These are phyloP conservation scores for Boletus rubescentipes DNA, from an alignment of 768 basidiomycete genomes.

Conservation along the genomic window DNA sequence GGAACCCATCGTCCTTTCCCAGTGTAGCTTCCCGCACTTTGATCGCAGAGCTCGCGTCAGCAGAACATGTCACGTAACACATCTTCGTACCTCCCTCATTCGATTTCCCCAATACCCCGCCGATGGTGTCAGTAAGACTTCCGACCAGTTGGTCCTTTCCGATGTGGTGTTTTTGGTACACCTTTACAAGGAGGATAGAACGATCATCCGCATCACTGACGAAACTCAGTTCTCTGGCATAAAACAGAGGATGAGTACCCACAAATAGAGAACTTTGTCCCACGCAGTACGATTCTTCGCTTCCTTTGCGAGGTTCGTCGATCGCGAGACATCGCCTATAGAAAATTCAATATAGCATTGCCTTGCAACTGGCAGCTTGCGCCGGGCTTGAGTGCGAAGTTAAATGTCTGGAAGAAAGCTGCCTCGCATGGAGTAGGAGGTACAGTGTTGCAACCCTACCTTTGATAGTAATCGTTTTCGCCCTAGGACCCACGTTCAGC, in stretches of 20 bases:
- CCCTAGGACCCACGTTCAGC: not conserved
- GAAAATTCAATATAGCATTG: not conserved
- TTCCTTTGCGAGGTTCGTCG: not conserved
- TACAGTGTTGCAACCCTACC: not conserved
- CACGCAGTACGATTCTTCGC: not conserved
- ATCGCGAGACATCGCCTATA: not conserved
- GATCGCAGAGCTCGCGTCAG: not conserved
- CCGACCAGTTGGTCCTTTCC: not conserved
- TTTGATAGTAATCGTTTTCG: not conserved
- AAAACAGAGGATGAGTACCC: not conserved
- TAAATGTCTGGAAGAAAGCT: not conserved
- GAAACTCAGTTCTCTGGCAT: not conserved
- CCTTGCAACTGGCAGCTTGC: not conserved
- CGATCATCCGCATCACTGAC: not conserved
- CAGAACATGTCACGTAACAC: not conserved
- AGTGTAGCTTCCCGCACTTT: not conserved
- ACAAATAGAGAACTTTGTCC: not conserved
- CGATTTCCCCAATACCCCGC: not conserved
- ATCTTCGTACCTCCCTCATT: not conserved
- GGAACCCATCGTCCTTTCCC: not conserved
- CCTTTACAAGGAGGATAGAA: not conserved
- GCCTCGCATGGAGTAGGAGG: too few species aligned
- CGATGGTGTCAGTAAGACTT: not conserved
- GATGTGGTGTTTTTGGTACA: not conserved
- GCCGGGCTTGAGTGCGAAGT: not conserved